Base-by-base conservation (phyloP, 1,284 basidiomycete species). In the Retiboletus flavoniger region DNA sequence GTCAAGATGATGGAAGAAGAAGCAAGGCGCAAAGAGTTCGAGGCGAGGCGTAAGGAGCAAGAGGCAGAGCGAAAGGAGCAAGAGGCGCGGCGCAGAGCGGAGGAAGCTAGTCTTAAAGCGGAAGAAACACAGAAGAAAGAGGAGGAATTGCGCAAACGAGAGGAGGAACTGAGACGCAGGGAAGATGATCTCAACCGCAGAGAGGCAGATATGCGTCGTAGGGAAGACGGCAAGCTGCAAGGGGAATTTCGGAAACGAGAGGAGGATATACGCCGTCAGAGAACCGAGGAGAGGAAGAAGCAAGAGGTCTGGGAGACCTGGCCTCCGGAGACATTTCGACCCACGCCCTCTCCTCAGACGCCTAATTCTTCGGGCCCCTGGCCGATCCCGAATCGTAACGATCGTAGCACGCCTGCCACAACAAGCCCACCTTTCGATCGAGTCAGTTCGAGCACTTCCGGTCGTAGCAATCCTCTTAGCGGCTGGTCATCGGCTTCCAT, bases 261-360 rank as follows among this genome's bases (percentile, higher is more conserved):
- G 43, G 76, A 79, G 51, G 79, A 78, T 5, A 77, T 80, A 38
- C 72, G 70, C 40, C 74, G 75, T 32, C 68, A 69, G 47, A 66
- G 70, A 32, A 55, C 67, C 11, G 74, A 78, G 56, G 74, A 76
- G 34, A 74, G 65, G 47, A 78, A 75, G 60, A 69, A 71, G 24
- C 72, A 75, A 34, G 71, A 69, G 39, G 62, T 59, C 29, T 71
- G 61, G 59, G 67, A 70, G 26, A 54, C 56, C 0, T 70, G 68
- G 66, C 56, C 65, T 13, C 59, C 49, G 17, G 70, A 69, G 42
- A 53, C 62, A 9, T 57, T 61, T 57, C 58, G 56, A 56, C 58
- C 69, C n/a, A 53, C 58, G 8, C 44, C 66, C 21, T 56, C 68
- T 38, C 66, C 66, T 34, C 65, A 65, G 50, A 54, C 56, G 34